Percentiles rank a stretch among this genome's conserved stretches.
These are phyloP conservation scores for Elsinoe fawcettii DNA, from an alignment of 2,329 filamentous ascomycete genomes.

Conservation along the genomic window DNA sequence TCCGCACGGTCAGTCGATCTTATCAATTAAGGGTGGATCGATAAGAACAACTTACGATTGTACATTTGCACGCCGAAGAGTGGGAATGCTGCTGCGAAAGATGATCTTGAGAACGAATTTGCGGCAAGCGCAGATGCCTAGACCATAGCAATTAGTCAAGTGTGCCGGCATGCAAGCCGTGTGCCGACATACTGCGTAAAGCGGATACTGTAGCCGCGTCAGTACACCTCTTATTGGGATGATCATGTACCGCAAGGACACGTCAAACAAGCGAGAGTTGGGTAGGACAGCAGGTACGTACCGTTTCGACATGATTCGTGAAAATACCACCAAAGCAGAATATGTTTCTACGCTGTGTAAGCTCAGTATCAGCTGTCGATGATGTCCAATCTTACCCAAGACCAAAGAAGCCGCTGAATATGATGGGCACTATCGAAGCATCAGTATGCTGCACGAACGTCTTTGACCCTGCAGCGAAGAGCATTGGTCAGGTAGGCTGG, in stretches of 20 bases:
- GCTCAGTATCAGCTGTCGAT: not conserved
- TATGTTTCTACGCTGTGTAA: slow-evolving; percentile 18
- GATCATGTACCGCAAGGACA: slow-evolving; percentile 10
- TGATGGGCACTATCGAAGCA: slow-evolving; percentile 36
- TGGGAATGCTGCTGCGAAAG: slow-evolving; percentile 41
- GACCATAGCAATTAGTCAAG: not conserved
- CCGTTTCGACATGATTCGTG: slow-evolving; percentile 68
- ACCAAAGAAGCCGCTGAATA: slow-evolving; percentile 42
- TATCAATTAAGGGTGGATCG: slow-evolving; percentile 1
- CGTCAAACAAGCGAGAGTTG: not conserved
- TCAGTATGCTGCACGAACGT: slow-evolving; percentile 16
- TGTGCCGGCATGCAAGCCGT: not conserved
- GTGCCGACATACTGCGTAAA: slow-evolving; percentile 33
- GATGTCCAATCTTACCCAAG: slow-evolving; percentile 30
- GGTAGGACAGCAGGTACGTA: slow-evolving; percentile 27
- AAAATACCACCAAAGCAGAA: slow-evolving; percentile 77
- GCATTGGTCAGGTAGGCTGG: not conserved
- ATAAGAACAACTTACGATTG: slow-evolving; percentile 35
- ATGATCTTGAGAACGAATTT: slow-evolving; percentile 43
- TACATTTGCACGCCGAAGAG: slow-evolving; percentile 46
- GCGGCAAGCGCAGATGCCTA: slow-evolving; percentile 41
- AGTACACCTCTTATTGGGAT: not conserved
- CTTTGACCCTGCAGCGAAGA: not conserved
- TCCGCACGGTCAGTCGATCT: slow-evolving; percentile 37
- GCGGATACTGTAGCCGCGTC: slow-evolving; percentile 33